phyloP scores from a whole-genome alignment of 257 asterid species.

The Knoxia roxburghii region DNA sequence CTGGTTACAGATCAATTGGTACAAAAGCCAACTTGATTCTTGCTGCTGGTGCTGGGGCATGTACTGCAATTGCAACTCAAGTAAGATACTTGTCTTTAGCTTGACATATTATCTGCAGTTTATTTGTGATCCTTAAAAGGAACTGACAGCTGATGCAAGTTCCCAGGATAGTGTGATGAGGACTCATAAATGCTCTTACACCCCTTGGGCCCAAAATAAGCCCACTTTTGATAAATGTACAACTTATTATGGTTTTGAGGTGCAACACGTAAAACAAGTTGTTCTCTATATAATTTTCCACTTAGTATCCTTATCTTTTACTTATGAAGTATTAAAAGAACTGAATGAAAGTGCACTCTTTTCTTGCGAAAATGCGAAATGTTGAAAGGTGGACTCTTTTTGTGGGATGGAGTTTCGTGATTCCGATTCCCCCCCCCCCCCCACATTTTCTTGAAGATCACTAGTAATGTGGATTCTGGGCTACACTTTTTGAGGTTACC shows the following conservation, averaged over 20 bases:
- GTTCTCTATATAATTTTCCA: background rate
- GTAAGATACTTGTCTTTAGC: conserved; percentile 18
- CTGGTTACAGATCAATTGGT: conserved; percentile 42
- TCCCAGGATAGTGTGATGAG: background rate
- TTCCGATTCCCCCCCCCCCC: too few relatives aligned
- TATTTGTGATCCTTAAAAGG: background rate
- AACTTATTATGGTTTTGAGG: background rate
- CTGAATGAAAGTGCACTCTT: too few relatives aligned
- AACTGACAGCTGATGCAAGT: background rate
- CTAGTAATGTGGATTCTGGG: background rate
- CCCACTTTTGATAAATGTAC: background rate
- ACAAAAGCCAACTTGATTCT: conserved; percentile 38
- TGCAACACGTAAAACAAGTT: too few relatives aligned
- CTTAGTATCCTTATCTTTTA: background rate
- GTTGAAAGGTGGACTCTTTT: background rate
- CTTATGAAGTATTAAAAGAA: background rate
- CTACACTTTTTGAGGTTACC: background rate
- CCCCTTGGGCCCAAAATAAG: background rate
- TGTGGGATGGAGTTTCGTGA: background rate
- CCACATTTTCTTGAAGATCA: conserved; percentile 1
- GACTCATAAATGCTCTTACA: background rate
- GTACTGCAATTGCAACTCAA: conserved; percentile 38
- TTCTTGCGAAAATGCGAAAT: too few relatives aligned
- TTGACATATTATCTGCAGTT: background rate
- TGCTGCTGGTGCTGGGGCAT: conserved; percentile 50